Conservation (phyloP, 148 eudicot species). For the Dysphania ambrosioides region DNA sequence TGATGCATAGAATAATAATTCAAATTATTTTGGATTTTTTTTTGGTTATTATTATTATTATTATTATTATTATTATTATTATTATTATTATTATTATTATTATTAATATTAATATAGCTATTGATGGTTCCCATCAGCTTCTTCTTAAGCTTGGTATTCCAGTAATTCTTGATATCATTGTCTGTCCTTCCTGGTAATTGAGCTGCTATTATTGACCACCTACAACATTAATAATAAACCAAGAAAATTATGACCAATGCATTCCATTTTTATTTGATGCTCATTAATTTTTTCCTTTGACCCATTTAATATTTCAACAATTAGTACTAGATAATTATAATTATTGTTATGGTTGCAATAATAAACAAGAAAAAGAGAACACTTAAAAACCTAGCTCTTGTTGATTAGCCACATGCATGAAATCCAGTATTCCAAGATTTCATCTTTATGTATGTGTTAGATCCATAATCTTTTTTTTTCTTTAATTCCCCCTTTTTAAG, state of each 20-base stretch:
- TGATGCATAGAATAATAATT: conserved; percentile 11
- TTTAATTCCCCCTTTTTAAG: conserved; percentile 1
- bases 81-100: no score
- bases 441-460: background rate
- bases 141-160: conserved; percentile 89
- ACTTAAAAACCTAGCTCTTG: no score
- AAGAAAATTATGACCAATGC: conserved; percentile 7
- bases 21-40: background rate
- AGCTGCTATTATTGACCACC: conserved; percentile 86
- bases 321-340: no score
- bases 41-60: conserved; percentile 1
- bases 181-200: conserved; percentile 81
- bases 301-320: background rate
- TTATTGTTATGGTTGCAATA: background rate
- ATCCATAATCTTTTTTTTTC: conserved; percentile 4
- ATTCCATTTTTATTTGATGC: background rate
- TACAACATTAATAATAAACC: conserved; percentile 26
- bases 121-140: conserved; percentile 54
- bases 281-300: background rate
- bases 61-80: conserved; percentile 9
- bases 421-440: conserved; percentile 19
- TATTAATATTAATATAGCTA: no score
- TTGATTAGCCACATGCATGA: conserved; percentile 26
- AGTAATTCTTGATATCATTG: conserved; percentile 77
- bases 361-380: background rate